Evolutionary conservation across 495 filamentous ascomycete genomes (phyloP).

Genomic region (Penicillium maclennaniae): DNA sequence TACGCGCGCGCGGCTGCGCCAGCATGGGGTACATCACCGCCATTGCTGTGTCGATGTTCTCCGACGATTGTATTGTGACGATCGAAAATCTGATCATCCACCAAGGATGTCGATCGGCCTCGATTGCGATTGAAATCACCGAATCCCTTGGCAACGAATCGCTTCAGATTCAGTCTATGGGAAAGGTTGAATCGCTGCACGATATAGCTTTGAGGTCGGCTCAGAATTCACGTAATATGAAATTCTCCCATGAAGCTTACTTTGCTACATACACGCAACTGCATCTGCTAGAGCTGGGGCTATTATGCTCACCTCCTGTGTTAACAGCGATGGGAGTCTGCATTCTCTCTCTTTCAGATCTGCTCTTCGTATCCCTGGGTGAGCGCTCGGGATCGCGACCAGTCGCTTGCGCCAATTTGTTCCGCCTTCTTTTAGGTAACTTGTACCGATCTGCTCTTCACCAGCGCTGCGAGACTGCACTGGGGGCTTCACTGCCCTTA

Average conservation of each 20-base stretch:
- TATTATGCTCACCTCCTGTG: not conserved
- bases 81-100: constrained; percentile 1
- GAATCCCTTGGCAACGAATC: not conserved
- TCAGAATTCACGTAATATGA: not conserved
- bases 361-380: not conserved
- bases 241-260: not conserved
- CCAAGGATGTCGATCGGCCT: not conserved
- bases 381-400: not conserved
- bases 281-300: not conserved
- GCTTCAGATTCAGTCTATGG: not conserved
- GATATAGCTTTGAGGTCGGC: not conserved
- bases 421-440: not conserved
- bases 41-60: not conserved
- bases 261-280: not conserved
- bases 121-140: not conserved
- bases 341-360: not conserved
- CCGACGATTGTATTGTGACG: constrained; percentile 2
- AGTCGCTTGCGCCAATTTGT: not conserved
- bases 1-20: not conserved
- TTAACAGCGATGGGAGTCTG: not conserved
- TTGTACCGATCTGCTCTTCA: not conserved
- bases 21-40: not conserved
- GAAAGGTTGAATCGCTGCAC: not conserved
- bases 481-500: not conserved
- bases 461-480: not conserved